Evolutionary conservation across 148 eudicot species (phyloP).

Genomic region (Camellia lanceoleosa): DNA sequence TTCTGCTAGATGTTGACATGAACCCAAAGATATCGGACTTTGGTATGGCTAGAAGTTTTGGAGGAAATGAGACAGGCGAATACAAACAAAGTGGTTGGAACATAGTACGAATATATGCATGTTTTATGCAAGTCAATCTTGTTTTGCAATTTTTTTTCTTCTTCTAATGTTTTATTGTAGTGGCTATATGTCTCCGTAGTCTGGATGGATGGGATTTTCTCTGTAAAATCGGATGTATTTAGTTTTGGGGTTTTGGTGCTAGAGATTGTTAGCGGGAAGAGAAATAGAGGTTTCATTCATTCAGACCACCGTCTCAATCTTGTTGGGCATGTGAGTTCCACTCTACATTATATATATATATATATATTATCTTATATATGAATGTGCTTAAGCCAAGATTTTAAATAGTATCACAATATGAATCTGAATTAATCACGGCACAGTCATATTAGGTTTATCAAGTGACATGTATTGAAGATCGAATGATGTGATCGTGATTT

Average conservation of each 20-base stretch:
- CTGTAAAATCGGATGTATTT: conserved; percentile 12
- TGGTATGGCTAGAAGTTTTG: conserved; percentile 15
- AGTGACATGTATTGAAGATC: too few relatives aligned
- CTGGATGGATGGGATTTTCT: conserved; percentile 12
- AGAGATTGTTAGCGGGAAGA: conserved; percentile 10
- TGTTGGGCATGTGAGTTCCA: conserved; percentile 17
- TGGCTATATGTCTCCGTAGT: conserved; percentile 14
- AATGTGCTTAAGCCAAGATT: too few relatives aligned
- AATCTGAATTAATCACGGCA: too few relatives aligned
- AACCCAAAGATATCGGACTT: conserved; percentile 21
- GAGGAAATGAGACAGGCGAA: conserved; percentile 6
- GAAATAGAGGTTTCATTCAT: conserved; percentile 14
- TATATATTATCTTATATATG: too few relatives aligned
- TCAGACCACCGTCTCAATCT: conserved; percentile 9
- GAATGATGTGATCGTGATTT: too few relatives aligned
- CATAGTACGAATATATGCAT: conserved; percentile 10
- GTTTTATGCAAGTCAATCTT: too few relatives aligned
- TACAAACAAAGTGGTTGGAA: conserved; percentile 16
- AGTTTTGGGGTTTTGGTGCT: conserved; percentile 20
- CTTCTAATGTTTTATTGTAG: background rate
- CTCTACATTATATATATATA: too few relatives aligned
- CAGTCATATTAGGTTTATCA: too few relatives aligned
- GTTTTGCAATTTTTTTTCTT: background rate
- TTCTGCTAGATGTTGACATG: conserved; percentile 10
- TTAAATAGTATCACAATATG: too few relatives aligned